Base-by-base conservation (phyloP, 768 basidiomycete species). In the Xerocomus potaroensis region DNA sequence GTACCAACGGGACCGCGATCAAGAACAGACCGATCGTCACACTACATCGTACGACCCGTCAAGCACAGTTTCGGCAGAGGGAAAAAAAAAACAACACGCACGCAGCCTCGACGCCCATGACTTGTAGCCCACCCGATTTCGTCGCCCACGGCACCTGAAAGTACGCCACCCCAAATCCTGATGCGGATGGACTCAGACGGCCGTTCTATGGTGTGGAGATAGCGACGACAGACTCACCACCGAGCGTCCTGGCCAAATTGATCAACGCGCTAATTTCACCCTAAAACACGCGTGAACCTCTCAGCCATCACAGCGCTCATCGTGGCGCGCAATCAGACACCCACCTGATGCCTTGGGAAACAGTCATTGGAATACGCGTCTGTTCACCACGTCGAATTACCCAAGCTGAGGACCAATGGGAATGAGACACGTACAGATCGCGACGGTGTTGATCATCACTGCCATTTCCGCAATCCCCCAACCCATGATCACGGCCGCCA, bases 251-350 rank as follows among this genome's bases (percentile, higher is more conserved):
- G 9, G 67, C 63, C 29, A 73, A 63, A 48, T 75, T 75, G 53
- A 75, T 59, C 31, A 75, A 53, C 5, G 74, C 70, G 37, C 69
- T 69, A n/a, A 67, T 65, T 54, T 76, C 74, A 22, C 74, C 73
- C 56, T 70, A 10, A 23, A 5, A 8, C 2, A 8, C 47, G 21
- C 18, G n/a, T 27, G 8, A 24, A 14, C 16, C 2, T n/a, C 10
- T 50, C 22, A 53, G 21, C 12, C 12, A 39, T 31, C 16, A 43
- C 7, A 8, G 14, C 5, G 35, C 26, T 12, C 2, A n/a, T n/a
- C 3, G 11, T 6, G 23, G n/a, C 3, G 10, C 10, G 16, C 14
- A 3, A 16, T 18, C 21, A 23, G 6, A 37, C 11, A 41, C 56
- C 15, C 19, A 66, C 65, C 47, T 65, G 63, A 23, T 47, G 55